A percentile compares a stretch with the other conserved stretches of the same genome.
Conservation (phyloP, 768 basidiomycete genomes). For the Tulasnella sp. region DNA sequence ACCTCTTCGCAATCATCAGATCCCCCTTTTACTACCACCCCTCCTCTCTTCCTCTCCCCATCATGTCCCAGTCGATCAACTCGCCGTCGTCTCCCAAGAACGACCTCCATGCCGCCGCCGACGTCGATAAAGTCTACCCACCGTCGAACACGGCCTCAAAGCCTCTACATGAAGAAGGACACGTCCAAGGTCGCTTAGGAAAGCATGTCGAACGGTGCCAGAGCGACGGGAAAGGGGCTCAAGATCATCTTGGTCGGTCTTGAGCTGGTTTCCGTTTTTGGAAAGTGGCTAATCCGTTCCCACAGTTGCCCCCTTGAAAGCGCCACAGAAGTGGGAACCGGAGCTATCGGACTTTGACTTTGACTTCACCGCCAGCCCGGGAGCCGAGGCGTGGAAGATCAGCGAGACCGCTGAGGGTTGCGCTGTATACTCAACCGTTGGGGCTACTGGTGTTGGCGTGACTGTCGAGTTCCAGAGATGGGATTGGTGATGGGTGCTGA, state of each 20-base stretch:
- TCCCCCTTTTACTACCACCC: not conserved
- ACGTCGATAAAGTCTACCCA: not conserved
- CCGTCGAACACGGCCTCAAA: not conserved
- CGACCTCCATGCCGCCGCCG: not conserved
- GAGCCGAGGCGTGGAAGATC: conserved; percentile 10
- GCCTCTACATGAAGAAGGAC: not conserved
- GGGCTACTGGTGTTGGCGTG: not conserved
- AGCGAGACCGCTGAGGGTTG: not conserved
- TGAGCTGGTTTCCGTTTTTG: not conserved
- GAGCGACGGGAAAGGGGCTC: not conserved
- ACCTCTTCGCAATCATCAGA: not conserved
- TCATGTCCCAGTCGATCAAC: not conserved
- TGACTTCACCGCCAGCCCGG: not conserved
- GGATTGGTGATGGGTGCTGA: not conserved
- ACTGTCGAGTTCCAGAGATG: conserved; percentile 10
- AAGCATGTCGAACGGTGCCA: not conserved
- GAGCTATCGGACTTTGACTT: not conserved
- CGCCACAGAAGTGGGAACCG: not conserved
- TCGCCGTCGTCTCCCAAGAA: not conserved
- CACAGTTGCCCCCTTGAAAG: not conserved
- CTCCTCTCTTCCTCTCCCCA: not conserved
- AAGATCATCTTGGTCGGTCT: not conserved
- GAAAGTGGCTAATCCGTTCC: not conserved
- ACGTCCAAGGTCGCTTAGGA: not conserved
- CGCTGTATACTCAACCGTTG: not conserved